Evolutionary conservation across 1,139 yeast genomes (phyloP).

Genomic region (Candida sojae): DNA sequence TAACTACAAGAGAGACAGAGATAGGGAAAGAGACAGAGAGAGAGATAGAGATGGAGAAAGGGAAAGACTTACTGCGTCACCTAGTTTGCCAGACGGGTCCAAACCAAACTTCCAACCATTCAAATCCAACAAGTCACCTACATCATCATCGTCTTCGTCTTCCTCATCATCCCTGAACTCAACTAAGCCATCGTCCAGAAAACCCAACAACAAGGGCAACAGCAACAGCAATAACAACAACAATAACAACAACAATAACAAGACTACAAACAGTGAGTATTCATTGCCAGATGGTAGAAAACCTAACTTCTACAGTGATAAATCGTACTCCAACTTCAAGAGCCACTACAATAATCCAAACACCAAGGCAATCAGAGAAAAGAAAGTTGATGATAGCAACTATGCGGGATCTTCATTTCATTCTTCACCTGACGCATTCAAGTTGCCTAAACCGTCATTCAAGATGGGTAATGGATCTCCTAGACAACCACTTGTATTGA

Average conservation of each 20-base stretch:
- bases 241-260: background rate
- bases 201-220: background rate
- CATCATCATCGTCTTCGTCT: background rate
- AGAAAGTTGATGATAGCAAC: slow-evolving; percentile 22
- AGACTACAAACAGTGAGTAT: slow-evolving; percentile 8
- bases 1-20: background rate
- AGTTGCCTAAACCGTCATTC: slow-evolving; percentile 59
- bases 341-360: slow-evolving; percentile 12
- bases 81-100: slow-evolving; percentile 33
- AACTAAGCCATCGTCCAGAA: background rate
- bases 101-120: slow-evolving; percentile 27
- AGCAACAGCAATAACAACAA: slow-evolving; percentile 2
- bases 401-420: slow-evolving; percentile 64
- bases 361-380: slow-evolving; percentile 16
- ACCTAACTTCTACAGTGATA: slow-evolving; percentile 27
- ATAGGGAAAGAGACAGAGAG: slow-evolving; percentile 7
- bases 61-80: slow-evolving; percentile 13
- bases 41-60: slow-evolving; percentile 6
- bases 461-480: slow-evolving; percentile 14
- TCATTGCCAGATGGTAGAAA: slow-evolving; percentile 35
- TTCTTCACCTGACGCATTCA: slow-evolving; percentile 58
- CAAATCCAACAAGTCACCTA: background rate
- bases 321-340: background rate
- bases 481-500: slow-evolving; percentile 7
- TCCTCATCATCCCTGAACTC: background rate